phyloP scores from a whole-genome alignment of 2,329 filamentous ascomycete species.

The Chaetomium strumarium region DNA sequence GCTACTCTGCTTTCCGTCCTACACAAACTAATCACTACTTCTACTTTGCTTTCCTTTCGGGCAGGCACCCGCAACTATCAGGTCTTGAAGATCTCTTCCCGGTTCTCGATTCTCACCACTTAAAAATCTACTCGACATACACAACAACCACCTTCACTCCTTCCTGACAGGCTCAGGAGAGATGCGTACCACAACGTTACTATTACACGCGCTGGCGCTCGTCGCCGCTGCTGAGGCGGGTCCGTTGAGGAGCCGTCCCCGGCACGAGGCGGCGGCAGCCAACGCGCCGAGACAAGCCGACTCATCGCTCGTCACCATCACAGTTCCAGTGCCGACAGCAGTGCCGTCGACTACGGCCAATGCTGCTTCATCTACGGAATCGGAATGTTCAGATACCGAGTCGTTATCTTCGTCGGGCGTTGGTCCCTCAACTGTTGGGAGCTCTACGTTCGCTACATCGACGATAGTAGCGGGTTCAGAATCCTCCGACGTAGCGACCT shows the following conservation, averaged over 20 bases:
- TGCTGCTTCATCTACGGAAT: not conserved
- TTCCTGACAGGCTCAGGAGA: slow-evolving; percentile 6
- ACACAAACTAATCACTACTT: not conserved
- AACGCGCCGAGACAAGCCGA: slow-evolving; percentile 3
- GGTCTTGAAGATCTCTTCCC: not conserved
- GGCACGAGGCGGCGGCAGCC: not conserved
- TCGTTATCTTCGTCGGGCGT: not conserved
- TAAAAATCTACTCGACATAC: not conserved
- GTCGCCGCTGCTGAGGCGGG: slow-evolving; percentile 25
- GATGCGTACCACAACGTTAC: slow-evolving; percentile 19
- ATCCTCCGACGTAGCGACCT: not conserved
- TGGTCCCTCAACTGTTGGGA: not conserved
- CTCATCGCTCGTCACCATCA: not conserved
- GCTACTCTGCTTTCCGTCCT: slow-evolving; percentile 1
- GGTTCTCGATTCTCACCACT: not conserved
- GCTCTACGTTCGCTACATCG: slow-evolving; percentile 1
- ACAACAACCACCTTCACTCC: not conserved
- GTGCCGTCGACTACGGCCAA: not conserved
- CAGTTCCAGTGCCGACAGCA: not conserved
- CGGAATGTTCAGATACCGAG: not conserved
- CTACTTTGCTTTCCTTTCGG: not conserved
- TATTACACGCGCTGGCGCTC: slow-evolving; percentile 15
- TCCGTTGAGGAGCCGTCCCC: slow-evolving; percentile 20
- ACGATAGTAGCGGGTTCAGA: not conserved
- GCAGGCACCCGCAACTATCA: too few species aligned